Base-by-base conservation (phyloP, 2,329 filamentous ascomycete genomes). In the Hymenoscyphus repandus region DNA sequence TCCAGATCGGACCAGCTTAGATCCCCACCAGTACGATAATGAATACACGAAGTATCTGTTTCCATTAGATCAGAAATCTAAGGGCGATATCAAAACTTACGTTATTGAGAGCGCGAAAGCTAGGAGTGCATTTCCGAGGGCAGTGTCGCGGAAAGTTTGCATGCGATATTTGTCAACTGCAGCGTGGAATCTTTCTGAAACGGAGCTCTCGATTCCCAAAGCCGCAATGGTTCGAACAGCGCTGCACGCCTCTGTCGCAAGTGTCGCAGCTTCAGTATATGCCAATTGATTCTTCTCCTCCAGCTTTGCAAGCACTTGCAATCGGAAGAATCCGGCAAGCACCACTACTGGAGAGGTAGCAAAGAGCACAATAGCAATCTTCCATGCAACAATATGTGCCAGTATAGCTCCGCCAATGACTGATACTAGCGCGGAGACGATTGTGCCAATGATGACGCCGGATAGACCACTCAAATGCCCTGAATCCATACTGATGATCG, bases 21-120 rank as follows among this genome's bases (percentile, higher is more conserved):
- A 77, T 3, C 86, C 86, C 85, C 86, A 91, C 85, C 86, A 91
- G 67, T 89, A 90, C 0, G 85, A 83, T 48, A 91, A 77, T 0
- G 85, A 83, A 61, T 90, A 88, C 22, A 89, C 79, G 45, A 87
- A 74, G 61, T 85, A 86, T 17, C 81, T 31, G 3, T 7, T 30
- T 13, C 7, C 7, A 4, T 27, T 27, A 27, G 22, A 27, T 4
- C 22, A 27, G 7, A 7, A 27, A 27, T 7, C 13, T 15, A 27
- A n/a, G 11, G 5, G 10, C 6, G 10, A 11, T 9, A 39, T 2
- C 9, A 6, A 4, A 6, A 54, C 54, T 45, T 54, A 61, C 54
- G 57, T 65, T 38, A 62, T 58, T 13, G 59, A 48, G 66, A 45
- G 74, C 15, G 80, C 74, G 33, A 83, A 70, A 2, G 82, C 79